A percentile compares a stretch with the other conserved stretches of the same genome.
Conservation (phyloP, 106 monocot genomes). For the Iris macrosiphon region DNA sequence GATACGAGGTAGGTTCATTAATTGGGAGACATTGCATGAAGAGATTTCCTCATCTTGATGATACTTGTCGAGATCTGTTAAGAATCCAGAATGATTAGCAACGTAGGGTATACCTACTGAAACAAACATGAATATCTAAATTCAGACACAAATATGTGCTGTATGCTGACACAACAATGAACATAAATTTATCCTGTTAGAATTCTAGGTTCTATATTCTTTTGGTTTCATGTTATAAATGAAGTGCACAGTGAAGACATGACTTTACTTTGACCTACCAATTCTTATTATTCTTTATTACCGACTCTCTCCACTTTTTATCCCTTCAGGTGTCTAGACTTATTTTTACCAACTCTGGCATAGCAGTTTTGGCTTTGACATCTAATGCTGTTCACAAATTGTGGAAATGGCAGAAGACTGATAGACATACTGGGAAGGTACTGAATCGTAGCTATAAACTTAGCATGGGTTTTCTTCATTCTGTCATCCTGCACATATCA, state of each 20-base stretch:
- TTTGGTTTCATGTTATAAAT: background rate
- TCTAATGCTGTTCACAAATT: constrained; percentile 62
- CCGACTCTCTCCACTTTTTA: background rate
- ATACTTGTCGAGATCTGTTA: no score
- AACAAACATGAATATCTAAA: background rate
- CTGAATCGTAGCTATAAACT: no score
- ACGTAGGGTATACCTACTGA: no score
- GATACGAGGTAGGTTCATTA: no score
- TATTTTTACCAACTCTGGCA: constrained; percentile 58
- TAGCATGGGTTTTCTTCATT: background rate
- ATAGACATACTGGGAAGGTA: constrained; percentile 55
- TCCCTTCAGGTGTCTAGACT: constrained; percentile 36
- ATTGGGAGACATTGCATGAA: no score
- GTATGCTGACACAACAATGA: background rate
- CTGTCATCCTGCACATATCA: background rate
- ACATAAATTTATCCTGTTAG: background rate
- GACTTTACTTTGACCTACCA: background rate
- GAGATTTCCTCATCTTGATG: no score
- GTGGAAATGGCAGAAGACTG: constrained; percentile 63
- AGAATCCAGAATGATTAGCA: no score
- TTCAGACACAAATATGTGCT: background rate
- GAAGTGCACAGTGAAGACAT: background rate
- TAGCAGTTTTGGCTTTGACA: constrained; percentile 44
- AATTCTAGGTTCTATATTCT: background rate
- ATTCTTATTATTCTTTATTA: background rate